phyloP scores from a whole-genome alignment of 257 asterid genomes.

The Solanum virginianum region DNA sequence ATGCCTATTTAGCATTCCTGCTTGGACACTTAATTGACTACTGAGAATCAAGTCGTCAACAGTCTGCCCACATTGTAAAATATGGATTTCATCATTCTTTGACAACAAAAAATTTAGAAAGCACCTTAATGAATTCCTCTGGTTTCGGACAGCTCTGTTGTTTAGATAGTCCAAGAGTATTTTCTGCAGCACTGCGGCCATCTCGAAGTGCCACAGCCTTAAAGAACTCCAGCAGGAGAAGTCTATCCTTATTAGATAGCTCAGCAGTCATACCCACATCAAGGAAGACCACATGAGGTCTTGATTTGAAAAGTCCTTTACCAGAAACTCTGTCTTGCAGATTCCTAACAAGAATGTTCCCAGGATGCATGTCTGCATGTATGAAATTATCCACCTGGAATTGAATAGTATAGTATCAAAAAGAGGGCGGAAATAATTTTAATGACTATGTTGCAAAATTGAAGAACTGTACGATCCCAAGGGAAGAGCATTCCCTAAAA shows the following conservation, averaged over 20 bases:
- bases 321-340: conserved; percentile 23
- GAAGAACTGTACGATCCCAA: not conserved
- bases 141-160: conserved; percentile 79
- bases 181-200: conserved; percentile 75
- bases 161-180: conserved; percentile 70
- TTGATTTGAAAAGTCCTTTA: conserved; percentile 47
- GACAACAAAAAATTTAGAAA: conserved; percentile 2
- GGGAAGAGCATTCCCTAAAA: not conserved
- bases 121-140: conserved; percentile 63
- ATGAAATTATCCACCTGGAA: conserved; percentile 83
- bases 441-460: not conserved
- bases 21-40: not conserved
- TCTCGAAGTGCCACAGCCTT: conserved; percentile 89
- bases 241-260: conserved; percentile 63
- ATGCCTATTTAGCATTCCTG: not conserved
- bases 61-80: not conserved
- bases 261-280: conserved; percentile 99
- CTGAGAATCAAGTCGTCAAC: not conserved
- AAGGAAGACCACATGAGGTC: conserved; percentile 76
- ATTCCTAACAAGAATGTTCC: conserved; percentile 78
- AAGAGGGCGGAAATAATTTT: not conserved
- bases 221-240: conserved; percentile 61
- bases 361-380: conserved; percentile 99
- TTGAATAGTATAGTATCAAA: not conserved
- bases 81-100: not conserved